Evolutionary conservation across 2,329 filamentous ascomycete species (phyloP).

Genomic region (Neoascochyta sp.): DNA sequence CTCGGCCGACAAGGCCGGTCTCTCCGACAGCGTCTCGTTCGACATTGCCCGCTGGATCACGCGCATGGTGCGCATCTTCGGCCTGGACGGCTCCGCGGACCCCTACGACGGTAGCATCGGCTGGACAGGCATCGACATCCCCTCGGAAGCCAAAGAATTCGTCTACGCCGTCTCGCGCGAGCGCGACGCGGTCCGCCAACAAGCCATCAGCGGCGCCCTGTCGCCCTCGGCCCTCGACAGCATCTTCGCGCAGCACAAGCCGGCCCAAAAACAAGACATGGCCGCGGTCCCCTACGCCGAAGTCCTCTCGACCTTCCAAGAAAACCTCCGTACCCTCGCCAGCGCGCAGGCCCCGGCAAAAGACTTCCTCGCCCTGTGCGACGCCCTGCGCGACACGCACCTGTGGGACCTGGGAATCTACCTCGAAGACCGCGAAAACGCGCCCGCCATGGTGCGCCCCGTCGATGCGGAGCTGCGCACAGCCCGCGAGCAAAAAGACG

Average conservation of each 20-base stretch:
- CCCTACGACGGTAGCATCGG: slow-evolving; percentile 50
- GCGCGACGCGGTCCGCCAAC: slow-evolving; percentile 56
- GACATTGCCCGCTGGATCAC: slow-evolving; percentile 74
- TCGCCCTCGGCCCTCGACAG: slow-evolving; percentile 28
- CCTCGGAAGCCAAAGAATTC: slow-evolving; percentile 56
- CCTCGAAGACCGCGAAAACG: slow-evolving; percentile 73
- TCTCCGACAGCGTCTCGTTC: slow-evolving; percentile 49
- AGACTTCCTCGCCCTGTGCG: slow-evolving; percentile 71
- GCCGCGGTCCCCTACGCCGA: slow-evolving; percentile 46
- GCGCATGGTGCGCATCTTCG: slow-evolving; percentile 77
- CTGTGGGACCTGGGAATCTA: slow-evolving; percentile 82
- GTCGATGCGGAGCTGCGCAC: slow-evolving; percentile 56
- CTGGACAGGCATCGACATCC: slow-evolving; percentile 64
- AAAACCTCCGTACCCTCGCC: slow-evolving; percentile 57
- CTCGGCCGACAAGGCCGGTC: slow-evolving; percentile 38
- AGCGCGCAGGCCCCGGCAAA: slow-evolving; percentile 56
- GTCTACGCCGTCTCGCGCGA: slow-evolving; percentile 58
- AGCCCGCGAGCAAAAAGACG: slow-evolving; percentile 53
- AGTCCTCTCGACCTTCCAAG: slow-evolving; percentile 52
- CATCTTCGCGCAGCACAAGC: slow-evolving; percentile 39
- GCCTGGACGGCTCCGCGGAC: slow-evolving; percentile 61
- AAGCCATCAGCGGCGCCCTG: slow-evolving; percentile 49
- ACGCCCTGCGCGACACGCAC: slow-evolving; percentile 67
- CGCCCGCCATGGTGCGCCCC: slow-evolving; percentile 70
- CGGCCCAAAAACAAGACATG: slow-evolving; percentile 25